Evolutionary conservation across 805 yeast species (phyloP), one percentile per base, ranked within the genome.

Genomic region (Barnettozyma botsteinii): DNA sequence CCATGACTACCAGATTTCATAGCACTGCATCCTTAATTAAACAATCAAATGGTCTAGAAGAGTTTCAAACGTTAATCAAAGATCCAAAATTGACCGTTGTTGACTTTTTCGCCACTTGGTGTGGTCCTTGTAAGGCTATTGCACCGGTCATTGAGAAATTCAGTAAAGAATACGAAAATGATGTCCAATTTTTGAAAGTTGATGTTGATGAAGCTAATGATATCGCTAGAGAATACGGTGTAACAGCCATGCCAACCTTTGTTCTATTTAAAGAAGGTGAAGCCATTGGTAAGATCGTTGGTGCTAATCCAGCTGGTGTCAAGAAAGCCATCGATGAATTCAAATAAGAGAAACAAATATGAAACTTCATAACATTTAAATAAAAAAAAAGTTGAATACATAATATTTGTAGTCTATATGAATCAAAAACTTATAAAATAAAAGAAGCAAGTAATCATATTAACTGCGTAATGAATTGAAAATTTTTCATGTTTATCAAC

Each of bases 221-320:
- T 30, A 62, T 81, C 38, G 85, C 88, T 9, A 62, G 57, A 41
- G 78, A 74, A 43, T 75, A 76, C 53, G 80, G 75, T 10, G 67
- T 83, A 37, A 65, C 75, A 19, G 87, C 91, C 27, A 81, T 83
- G 88, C 93, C 93, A 33, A 84, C 91, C 3, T 78, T 81, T 44
- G 52, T 81, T 18, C 61, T 79, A 24, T 75, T 76, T 60, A 76
- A 79, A 56, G 67, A 77, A 35, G 86, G 86, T 19, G 70, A 73
- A 39, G 62, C 73, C 34, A 57, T 76, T 4, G 77, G 72, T 15
- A 74, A 72, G 36, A 64, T 82, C 25, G 73, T 82, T 19, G 93
- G 93, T 29, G 91, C 89, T 14, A 60, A 65, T 40, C 63, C 67
- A 21, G 47, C 48, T 13, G 63, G 57, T 9, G 37, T 67, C 15